phyloP scores from a whole-genome alignment of 2,329 filamentous ascomycete species.

The Sphaerulina populicola region DNA sequence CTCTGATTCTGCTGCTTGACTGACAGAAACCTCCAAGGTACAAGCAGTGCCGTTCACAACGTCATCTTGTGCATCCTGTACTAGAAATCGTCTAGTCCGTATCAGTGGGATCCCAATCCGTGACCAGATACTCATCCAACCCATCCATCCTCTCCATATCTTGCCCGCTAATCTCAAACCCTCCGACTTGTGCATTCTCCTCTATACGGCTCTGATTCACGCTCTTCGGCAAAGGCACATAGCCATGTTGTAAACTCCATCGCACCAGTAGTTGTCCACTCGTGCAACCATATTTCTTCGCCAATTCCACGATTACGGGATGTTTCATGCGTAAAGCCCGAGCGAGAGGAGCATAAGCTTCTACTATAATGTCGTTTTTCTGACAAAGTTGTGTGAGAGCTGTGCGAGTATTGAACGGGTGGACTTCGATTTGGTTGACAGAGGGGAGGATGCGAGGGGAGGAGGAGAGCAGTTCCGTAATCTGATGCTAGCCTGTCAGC shows the following conservation, averaged over 20 bases:
- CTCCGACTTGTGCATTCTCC: constrained; percentile 55
- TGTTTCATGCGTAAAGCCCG: constrained; percentile 63
- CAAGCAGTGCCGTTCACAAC: background rate
- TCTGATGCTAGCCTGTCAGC: constrained; percentile 34
- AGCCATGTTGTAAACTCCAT: constrained; percentile 69
- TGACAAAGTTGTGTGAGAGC: constrained; percentile 60
- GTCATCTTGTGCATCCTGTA: no score
- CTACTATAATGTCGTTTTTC: constrained; percentile 58
- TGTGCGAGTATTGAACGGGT: constrained; percentile 69
- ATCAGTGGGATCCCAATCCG: constrained; percentile 25
- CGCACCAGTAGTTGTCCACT: constrained; percentile 67
- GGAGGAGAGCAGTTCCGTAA: constrained; percentile 59
- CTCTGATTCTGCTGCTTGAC: no score
- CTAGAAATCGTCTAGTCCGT: background rate
- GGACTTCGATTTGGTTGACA: constrained; percentile 74
- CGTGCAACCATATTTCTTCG: constrained; percentile 61
- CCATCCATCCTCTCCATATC: constrained; percentile 57
- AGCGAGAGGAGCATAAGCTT: constrained; percentile 73
- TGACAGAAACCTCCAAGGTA: no score
- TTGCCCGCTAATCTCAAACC: constrained; percentile 53
- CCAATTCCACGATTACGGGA: constrained; percentile 52
- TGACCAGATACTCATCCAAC: constrained; percentile 65
- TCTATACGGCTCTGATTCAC: constrained; percentile 53
- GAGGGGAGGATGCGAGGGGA: constrained; percentile 56
- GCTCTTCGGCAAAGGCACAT: constrained; percentile 68